Evolutionary conservation across 2,329 filamentous ascomycete genomes (phyloP).

Genomic region (Colletotrichum simmondsii): DNA sequence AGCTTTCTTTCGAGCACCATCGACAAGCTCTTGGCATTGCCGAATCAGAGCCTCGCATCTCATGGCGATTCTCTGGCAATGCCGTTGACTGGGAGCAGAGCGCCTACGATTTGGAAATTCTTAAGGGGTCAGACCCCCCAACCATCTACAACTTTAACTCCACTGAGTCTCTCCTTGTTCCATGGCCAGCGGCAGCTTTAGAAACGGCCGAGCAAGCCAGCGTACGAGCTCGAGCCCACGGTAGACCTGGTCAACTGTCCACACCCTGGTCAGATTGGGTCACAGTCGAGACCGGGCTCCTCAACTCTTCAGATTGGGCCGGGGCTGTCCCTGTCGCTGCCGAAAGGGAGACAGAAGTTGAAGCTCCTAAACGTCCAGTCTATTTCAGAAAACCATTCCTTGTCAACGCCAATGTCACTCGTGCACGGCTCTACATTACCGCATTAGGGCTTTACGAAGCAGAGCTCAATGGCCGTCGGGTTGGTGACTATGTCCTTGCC

Average conservation of each 20-base stretch:
- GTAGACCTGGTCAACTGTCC: constrained; percentile 34
- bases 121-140: constrained; percentile 32
- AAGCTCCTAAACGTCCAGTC: constrained; percentile 42
- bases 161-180: constrained; percentile 51
- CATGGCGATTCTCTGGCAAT: constrained; percentile 55
- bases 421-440: constrained; percentile 59
- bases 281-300: constrained; percentile 48
- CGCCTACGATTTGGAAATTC: constrained; percentile 56
- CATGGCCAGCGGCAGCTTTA: constrained; percentile 54
- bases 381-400: constrained; percentile 35
- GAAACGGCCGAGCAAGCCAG: constrained; percentile 43
- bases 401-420: constrained; percentile 37
- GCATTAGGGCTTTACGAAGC: constrained; percentile 57
- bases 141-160: constrained; percentile 44
- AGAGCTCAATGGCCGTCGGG: constrained; percentile 56
- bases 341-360: constrained; percentile 41
- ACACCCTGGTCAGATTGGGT: constrained; percentile 45
- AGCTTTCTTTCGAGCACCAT: constrained; percentile 55
- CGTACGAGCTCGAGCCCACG: constrained; percentile 48
- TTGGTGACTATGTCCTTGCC: constrained; percentile 54
- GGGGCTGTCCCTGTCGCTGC: constrained; percentile 43
- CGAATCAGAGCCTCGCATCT: constrained; percentile 55
- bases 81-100: constrained; percentile 54
- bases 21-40: constrained; percentile 54
- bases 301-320: constrained; percentile 44